Conservation (phyloP, 768 basidiomycete genomes). For the Lactarius akahatsu region DNA sequence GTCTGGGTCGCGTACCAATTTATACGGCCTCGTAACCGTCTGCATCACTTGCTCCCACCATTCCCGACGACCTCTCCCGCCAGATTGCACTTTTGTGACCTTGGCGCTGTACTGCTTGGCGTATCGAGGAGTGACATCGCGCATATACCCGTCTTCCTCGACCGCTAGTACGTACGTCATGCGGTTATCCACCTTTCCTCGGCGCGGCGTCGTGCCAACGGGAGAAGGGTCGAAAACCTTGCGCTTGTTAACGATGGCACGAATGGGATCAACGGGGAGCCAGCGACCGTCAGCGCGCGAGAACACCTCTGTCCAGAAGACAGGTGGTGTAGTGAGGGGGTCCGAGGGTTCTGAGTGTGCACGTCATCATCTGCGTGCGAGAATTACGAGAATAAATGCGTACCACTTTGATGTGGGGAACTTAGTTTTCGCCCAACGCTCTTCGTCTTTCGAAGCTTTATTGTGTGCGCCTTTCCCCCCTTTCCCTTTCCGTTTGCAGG, state of each 20-base stretch:
- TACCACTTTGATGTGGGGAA: constrained; percentile 21
- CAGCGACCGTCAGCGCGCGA: constrained; percentile 88
- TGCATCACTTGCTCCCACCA: constrained; percentile 84
- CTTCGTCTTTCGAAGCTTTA: constrained; percentile 59
- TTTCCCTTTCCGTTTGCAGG: constrained; percentile 51
- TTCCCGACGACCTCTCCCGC: constrained; percentile 62
- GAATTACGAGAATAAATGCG: not conserved
- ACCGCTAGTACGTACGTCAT: constrained; percentile 93
- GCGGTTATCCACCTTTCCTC: constrained; percentile 60
- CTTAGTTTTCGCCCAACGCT: constrained; percentile 49
- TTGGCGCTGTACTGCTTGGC: constrained; percentile 77
- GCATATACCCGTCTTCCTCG: constrained; percentile 90
- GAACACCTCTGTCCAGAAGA: constrained; percentile 98
- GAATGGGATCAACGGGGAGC: constrained; percentile 90
- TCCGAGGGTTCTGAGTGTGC: constrained; percentile 41
- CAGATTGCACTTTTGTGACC: constrained; percentile 74
- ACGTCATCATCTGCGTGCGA: not conserved
- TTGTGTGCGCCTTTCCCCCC: constrained; percentile 51
- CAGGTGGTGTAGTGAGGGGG: constrained; percentile 69
- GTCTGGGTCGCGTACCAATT: constrained; percentile 55
- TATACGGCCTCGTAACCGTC: constrained; percentile 70
- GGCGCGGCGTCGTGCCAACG: constrained; percentile 22
- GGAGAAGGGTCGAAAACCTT: constrained; percentile 71
- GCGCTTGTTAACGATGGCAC: constrained; percentile 75
- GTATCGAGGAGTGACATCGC: constrained; percentile 91